Conservation (phyloP, 2,329 filamentous ascomycete genomes). For the Pseudomassariella vexata region DNA sequence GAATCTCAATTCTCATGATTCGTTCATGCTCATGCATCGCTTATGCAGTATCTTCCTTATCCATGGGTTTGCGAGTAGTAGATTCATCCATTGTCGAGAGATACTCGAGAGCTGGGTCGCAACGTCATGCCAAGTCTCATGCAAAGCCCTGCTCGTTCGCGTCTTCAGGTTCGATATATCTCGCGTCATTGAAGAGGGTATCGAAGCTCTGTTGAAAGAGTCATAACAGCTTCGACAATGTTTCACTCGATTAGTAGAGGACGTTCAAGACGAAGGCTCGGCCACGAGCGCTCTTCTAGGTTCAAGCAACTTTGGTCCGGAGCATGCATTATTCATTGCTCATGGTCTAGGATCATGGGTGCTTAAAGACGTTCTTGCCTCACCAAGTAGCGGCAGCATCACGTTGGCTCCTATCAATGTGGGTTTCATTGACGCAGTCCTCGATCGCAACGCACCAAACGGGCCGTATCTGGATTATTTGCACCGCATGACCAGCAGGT, state of each 20-base stretch:
- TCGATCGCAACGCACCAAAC: neutral
- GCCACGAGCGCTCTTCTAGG: neutral
- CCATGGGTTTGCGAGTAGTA: conserved; percentile 1
- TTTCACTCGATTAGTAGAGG: neutral
- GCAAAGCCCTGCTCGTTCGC: conserved; percentile 1
- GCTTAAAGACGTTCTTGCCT: conserved; percentile 1
- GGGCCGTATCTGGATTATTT: conserved; percentile 1
- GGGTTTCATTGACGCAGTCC: neutral
- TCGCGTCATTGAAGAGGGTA: neutral
- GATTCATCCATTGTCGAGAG: conserved; percentile 1
- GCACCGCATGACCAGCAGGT: neutral
- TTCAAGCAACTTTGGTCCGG: too few relatives aligned
- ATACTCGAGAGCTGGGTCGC: neutral
- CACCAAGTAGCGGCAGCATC: neutral
- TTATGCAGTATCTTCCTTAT: conserved; percentile 1
- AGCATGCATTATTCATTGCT: conserved; percentile 1
- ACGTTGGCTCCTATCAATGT: neutral
- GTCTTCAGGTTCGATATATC: conserved; percentile 1
- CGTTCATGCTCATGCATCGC: neutral
- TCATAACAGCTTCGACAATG: neutral
- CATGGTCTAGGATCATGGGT: conserved; percentile 2
- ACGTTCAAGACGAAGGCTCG: neutral
- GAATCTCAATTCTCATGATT: neutral
- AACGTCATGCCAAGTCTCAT: neutral
- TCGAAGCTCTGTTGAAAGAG: neutral